Evolutionary conservation across 345 rosid genomes (phyloP), one percentile per base, ranked within the genome.

Genomic region (Populus euphratica): DNA sequence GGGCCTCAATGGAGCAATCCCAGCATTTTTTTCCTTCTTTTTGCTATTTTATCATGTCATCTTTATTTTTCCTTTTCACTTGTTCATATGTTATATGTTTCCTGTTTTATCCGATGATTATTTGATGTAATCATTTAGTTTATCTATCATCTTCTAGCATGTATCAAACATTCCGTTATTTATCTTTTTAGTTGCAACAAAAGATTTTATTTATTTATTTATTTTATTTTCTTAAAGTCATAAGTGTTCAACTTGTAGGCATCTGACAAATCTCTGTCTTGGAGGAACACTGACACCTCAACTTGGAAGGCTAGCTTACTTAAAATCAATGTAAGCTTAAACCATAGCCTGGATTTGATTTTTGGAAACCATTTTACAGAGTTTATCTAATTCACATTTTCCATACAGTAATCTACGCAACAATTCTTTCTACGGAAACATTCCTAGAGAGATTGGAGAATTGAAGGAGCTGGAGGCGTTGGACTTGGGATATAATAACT

Each of bases 401-500:
- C 63, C 79, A 20, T 73, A 80, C 87, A 95, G 97, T 39, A 83
- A 86, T 65, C 81, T 95, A 38, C 91, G 96, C 85, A 93, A 95
- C 88, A 93, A 93, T 78, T 91, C 97, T 31, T 91, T 95, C 76
- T 79, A 74, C 35, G 97, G 98, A 52, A 77, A 47, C 64, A 79
- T 93, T 74, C 99, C 98, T 76, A 68, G 86, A 78, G 99, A 92
- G 85, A 84, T 93, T 66, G 81, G 89, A 77, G 83, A 87, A 61
- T 56, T 95, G 86, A 87, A 83, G 83, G 91, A 87, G 83, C 85
- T 95, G 83, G 91, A 93, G 84, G 81, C 84, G 78, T 86, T 95
- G 90, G 99, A 95, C 82, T 84, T 95, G 83, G 90, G 91, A 85
- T 84, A 77, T 68, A 95, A 95, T 84, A 90, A 93, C 86, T 92